Base-by-base conservation (phyloP, 768 basidiomycete species). In the Royoungia palumana region DNA sequence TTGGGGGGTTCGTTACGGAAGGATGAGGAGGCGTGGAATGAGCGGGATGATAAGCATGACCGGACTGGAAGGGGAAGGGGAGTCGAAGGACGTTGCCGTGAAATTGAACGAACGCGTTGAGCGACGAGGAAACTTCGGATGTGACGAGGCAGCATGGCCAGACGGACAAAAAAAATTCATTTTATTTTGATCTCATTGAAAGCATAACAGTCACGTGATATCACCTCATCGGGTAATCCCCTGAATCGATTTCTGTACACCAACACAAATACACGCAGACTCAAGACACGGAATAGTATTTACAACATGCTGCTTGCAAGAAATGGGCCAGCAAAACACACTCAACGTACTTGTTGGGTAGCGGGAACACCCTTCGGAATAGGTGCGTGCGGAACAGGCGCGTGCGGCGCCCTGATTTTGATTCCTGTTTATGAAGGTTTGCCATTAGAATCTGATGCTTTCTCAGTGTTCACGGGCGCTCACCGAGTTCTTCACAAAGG, bases 341-440 rank as follows among this genome's bases (percentile, higher is more conserved):
- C 19, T 59, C 43, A 60, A 14, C 49, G 58, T 28, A 20, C 40
- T 22, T 54, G 51, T 53, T 80, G 79, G 35, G 80, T 79, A 42
- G 73, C 66, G 13, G 80, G 77, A 40, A 65, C 59, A 44, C 80
- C 79, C 57, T 67, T 74, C 13, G 80, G 79, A 54, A 79, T 54
- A 10, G 83, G 83, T 1, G 83, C 82, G 59, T 85, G 83, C 13
- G 83, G 83, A 41, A 85, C 83, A 13, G 81, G 82, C 1, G 84
- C 83, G 49, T 86, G 83, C 13, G 83, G 84, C 13, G 70, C 57
- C 70, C 63, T 79, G 68, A 82, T 68, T 67, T 83, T 82, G 63
- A 85, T 71, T 55, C 82, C 81, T 83, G 52, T 50, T 32, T 16
- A 35, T 9, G 24, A 34, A 2, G 32, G 32, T 5, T 32, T 16